Base-by-base conservation (phyloP, 2,329 filamentous ascomycete genomes). In the Fusarium sp. region DNA sequence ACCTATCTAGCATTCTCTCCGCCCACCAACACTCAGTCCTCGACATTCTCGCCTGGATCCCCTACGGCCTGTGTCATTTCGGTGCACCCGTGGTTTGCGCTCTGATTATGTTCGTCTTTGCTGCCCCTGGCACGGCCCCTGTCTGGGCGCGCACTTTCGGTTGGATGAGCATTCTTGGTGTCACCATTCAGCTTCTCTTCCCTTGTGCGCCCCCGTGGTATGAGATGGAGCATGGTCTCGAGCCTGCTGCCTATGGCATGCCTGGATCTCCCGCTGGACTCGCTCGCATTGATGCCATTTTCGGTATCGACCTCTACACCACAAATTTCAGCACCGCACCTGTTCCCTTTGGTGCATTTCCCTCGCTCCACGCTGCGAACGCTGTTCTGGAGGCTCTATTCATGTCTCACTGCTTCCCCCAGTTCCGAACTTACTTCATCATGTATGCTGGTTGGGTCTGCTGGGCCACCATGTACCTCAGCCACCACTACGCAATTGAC, bases 381-480 rank as follows among this genome's bases (percentile, higher is more conserved):
- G 94, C 94, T 11, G 94, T 94, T 7, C 86, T 97, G 56, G 93
- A 97, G 79, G 94, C 93, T 23, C 86, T 98, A 18, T 97, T 98
- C 84, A 92, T 98, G 90, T 93, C 91, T 80, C 91, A 97, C 80
- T 90, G 93, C 78, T 98, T 98, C 84, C 95, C 95, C 7, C 89
- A 89, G 65, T 87, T 97, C 71, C 90, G 92, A 71, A 89, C 91
- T 15, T 81, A 96, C 54, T 97, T 97, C 81, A 87, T 94, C 68
- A 85, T 88, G 69, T 98, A 98, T 80, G 92, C 92, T 43, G 87
- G 92, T 77, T 98, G 95, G 95, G 90, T 98, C 75, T 98, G 94
- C 93, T 98, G 95, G 94, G 92, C 94, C 15, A 98, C 95, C 72
- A 97, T 98, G 93, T 98, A 98, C 78, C 88, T 98, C 53, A 97